These are phyloP conservation scores for Pelagomonas calceolata DNA, from an alignment of 108 stramenopile genomes.

Conservation along the genomic window DNA sequence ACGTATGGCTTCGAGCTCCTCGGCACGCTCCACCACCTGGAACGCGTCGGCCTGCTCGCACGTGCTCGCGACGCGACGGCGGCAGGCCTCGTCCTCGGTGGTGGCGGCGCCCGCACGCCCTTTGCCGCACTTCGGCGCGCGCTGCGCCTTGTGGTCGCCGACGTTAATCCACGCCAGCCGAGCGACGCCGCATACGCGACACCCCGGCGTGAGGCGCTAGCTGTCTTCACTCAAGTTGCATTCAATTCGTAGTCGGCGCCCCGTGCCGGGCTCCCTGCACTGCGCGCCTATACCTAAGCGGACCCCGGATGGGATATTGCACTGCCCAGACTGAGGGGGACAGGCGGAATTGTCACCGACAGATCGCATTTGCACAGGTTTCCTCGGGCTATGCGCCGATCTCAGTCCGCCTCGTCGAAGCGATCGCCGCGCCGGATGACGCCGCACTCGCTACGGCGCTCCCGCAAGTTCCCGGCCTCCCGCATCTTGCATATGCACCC, in stretches of 20 bases:
- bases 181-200: constrained; percentile 83
- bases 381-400: neutral
- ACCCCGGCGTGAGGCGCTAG: constrained; percentile 81
- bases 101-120: constrained; percentile 19
- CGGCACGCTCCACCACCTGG: constrained; percentile 63
- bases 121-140: constrained; percentile 59
- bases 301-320: too few species aligned
- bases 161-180: constrained; percentile 68
- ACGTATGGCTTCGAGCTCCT: constrained; percentile 83
- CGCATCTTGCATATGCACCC: neutral
- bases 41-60: constrained; percentile 59
- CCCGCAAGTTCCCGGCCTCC: neutral
- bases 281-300: too few species aligned
- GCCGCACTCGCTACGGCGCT: neutral
- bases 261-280: too few species aligned
- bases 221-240: too few species aligned
- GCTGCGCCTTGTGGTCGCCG: constrained; percentile 73
- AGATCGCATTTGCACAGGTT: too few species aligned
- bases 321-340: too few species aligned
- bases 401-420: neutral
- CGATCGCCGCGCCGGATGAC: neutral
- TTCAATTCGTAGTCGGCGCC: too few species aligned
- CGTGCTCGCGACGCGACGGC: constrained; percentile 54
- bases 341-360: too few species aligned
- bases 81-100: constrained; percentile 48